These are phyloP conservation scores for Acrasis kona DNA, from an alignment of 78 protist genomes.

Conservation along the genomic window DNA sequence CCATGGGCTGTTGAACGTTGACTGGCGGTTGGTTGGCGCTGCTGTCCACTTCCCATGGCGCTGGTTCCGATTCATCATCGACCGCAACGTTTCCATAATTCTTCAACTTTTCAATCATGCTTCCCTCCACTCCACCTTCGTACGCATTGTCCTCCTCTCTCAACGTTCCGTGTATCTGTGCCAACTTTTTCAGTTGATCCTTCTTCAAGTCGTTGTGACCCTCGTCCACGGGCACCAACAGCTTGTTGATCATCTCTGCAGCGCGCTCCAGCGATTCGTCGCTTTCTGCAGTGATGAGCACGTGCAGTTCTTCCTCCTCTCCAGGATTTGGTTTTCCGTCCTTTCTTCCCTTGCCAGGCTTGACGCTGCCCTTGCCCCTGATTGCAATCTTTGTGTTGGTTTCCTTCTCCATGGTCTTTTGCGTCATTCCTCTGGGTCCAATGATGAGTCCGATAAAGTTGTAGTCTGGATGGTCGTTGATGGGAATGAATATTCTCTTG, in stretches of 20 bases:
- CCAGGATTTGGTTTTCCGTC: slow-evolving; percentile 21
- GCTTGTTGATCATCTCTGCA: slow-evolving; percentile 28
- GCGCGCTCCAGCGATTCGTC: slow-evolving; percentile 54
- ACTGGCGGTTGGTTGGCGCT: too few species aligned
- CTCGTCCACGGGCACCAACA: slow-evolving; percentile 64
- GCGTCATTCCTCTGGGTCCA: slow-evolving; percentile 82
- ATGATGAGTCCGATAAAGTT: slow-evolving; percentile 68
- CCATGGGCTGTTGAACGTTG: too few species aligned
- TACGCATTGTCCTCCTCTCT: slow-evolving; percentile 19
- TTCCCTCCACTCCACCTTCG: background rate
- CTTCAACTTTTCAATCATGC: background rate
- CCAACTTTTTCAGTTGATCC: slow-evolving; percentile 74
- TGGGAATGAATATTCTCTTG: slow-evolving; percentile 60
- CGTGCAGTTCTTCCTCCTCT: slow-evolving; percentile 71
- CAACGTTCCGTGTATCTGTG: slow-evolving; percentile 80
- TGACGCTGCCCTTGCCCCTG: slow-evolving; percentile 79
- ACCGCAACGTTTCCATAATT: background rate
- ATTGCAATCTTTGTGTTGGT: slow-evolving; percentile 70
- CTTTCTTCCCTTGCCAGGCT: slow-evolving; percentile 57
- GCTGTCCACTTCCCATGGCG: too few species aligned
- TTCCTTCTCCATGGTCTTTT: slow-evolving; percentile 70
- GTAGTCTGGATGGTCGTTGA: slow-evolving; percentile 65
- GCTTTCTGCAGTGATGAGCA: slow-evolving; percentile 50
- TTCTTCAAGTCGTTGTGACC: slow-evolving; percentile 73
- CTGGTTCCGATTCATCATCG: too few species aligned